Evolutionary conservation across 164 flowering plant species (phyloP), one percentile per base, ranked within the genome.

Genomic region (Kingdonia uniflora): DNA sequence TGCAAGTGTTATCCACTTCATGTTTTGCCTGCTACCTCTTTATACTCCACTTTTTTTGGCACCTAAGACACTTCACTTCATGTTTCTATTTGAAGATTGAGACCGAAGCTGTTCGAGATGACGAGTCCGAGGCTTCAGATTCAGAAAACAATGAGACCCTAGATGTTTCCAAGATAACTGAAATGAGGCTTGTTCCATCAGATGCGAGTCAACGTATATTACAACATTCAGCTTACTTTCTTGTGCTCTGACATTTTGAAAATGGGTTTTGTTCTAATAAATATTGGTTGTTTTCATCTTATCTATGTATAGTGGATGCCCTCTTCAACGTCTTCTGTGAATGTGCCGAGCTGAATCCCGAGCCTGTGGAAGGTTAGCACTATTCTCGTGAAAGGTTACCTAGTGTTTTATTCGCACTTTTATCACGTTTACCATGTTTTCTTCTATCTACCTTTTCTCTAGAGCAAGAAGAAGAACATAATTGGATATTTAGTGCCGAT

Each of bases 321-420:
- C 62, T 91, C 56, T 91, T 91, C 56, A 68, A 78, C 23, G 52
- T 82, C 52, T 91, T 91, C 62, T 85, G 92, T 59, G 77, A 85
- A 66, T 85, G 96, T 66, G 98, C 96, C 29, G 96, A 87, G 70
- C 74, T 87, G 40, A 91, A 91, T 71, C 98, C 96, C 20, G 98
- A 83, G 38, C 88, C 87, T 2, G 29, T 42, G 56, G 82, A 79
- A 66, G 96, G 96, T 81, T 47, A 67, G 67, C 17, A 39, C 19
- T 39, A 11, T 21, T 56, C 20, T 46, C 33, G 19, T 58, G 22
- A 19, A 29, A 13, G 6, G 19, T n/a, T 15, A 19, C 17, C 6
- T 19, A 11, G 5, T 42, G 35, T 29, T 4, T 29, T 29, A 29
- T 29, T 29, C 6, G 6, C 35, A 4, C 35, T 29, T 29, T 29